Evolutionary conservation across 768 basidiomycete genomes (phyloP).

Genomic region (Leucogyrophana mollusca): DNA sequence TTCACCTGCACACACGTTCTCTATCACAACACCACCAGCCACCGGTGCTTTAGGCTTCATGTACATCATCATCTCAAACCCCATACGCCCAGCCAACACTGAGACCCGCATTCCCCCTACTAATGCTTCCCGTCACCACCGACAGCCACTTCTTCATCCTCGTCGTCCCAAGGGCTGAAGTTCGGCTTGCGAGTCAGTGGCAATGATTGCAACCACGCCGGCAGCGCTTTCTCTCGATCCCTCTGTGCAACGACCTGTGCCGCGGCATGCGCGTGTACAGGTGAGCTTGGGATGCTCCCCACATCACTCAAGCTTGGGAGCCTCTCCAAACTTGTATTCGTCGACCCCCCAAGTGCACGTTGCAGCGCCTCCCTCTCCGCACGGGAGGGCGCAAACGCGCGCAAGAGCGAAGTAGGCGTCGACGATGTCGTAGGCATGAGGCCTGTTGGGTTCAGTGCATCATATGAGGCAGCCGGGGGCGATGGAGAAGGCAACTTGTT

Average conservation of each 20-base stretch:
- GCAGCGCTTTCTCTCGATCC: slow-evolving; percentile 37
- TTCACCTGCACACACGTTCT: slow-evolving; percentile 11
- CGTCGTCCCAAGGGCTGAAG: slow-evolving; percentile 84
- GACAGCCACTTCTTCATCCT: slow-evolving; percentile 36
- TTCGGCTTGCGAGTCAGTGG: slow-evolving; percentile 66
- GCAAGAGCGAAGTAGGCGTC: slow-evolving; percentile 52
- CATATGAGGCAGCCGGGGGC: slow-evolving; percentile 32
- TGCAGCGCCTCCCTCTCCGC: slow-evolving; percentile 85
- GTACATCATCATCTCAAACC: slow-evolving; percentile 5
- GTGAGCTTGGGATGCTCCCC: slow-evolving; percentile 69
- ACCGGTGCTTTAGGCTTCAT: too few relatives aligned
- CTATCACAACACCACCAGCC: slow-evolving; percentile 11
- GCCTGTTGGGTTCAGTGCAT: slow-evolving; percentile 64
- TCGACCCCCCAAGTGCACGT: slow-evolving; percentile 71
- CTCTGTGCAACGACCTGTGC: slow-evolving; percentile 17
- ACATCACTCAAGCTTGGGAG: slow-evolving; percentile 79
- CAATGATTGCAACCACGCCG: slow-evolving; percentile 69
- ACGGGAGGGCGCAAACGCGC: slow-evolving; percentile 86
- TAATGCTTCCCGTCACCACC: slow-evolving; percentile 16
- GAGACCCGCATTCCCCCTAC: slow-evolving; percentile 13
- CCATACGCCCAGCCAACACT: background rate
- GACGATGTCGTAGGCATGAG: slow-evolving; percentile 41
- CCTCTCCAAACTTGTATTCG: slow-evolving; percentile 74
- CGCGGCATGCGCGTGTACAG: slow-evolving; percentile 48
- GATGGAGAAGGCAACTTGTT: slow-evolving; percentile 4